Percentiles rank a stretch among this genome's conserved stretches.
phyloP scores from a whole-genome alignment of 2,329 filamentous ascomycete genomes.

The Aureobasidium sp. region DNA sequence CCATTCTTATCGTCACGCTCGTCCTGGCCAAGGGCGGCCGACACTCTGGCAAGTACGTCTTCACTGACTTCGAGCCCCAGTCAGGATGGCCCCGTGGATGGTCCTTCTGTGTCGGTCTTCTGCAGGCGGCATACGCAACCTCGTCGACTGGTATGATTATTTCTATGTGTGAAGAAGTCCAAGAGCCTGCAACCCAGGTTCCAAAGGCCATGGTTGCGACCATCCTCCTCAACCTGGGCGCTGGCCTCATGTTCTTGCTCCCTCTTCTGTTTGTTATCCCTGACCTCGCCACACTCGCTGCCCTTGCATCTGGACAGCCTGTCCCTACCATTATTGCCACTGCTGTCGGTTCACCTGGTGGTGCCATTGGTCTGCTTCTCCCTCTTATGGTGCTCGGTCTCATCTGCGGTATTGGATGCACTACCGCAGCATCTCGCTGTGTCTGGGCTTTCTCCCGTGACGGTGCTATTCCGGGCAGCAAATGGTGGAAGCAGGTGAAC shows the following conservation, averaged over 20 bases:
- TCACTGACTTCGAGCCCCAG: slow-evolving; percentile 59
- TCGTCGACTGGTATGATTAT: slow-evolving; percentile 76
- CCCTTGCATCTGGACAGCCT: slow-evolving; percentile 50
- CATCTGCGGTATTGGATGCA: slow-evolving; percentile 63
- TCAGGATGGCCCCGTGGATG: slow-evolving; percentile 64
- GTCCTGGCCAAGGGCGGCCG: slow-evolving; percentile 63
- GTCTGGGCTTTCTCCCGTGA: slow-evolving; percentile 66
- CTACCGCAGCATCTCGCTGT: slow-evolving; percentile 59
- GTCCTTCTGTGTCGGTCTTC: slow-evolving; percentile 65
- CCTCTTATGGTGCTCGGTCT: slow-evolving; percentile 60
- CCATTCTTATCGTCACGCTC: slow-evolving; percentile 55
- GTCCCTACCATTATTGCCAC: slow-evolving; percentile 57
- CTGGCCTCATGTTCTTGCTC: slow-evolving; percentile 61
- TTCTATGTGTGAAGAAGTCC: slow-evolving; percentile 68
- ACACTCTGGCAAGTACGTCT: slow-evolving; percentile 55
- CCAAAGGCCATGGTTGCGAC: slow-evolving; percentile 65
- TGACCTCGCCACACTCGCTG: slow-evolving; percentile 47
- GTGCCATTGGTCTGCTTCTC: slow-evolving; percentile 55
- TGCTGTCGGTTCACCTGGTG: slow-evolving; percentile 53
- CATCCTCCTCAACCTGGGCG: slow-evolving; percentile 58
- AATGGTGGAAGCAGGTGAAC: slow-evolving; percentile 55
- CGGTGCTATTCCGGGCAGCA: slow-evolving; percentile 58
- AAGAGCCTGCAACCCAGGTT: slow-evolving; percentile 58
- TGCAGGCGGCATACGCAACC: slow-evolving; percentile 66
- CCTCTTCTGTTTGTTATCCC: slow-evolving; percentile 64